These are phyloP conservation scores for Myxozyma vanderwaltii DNA, from an alignment of 805 yeast genomes.

Conservation along the genomic window DNA sequence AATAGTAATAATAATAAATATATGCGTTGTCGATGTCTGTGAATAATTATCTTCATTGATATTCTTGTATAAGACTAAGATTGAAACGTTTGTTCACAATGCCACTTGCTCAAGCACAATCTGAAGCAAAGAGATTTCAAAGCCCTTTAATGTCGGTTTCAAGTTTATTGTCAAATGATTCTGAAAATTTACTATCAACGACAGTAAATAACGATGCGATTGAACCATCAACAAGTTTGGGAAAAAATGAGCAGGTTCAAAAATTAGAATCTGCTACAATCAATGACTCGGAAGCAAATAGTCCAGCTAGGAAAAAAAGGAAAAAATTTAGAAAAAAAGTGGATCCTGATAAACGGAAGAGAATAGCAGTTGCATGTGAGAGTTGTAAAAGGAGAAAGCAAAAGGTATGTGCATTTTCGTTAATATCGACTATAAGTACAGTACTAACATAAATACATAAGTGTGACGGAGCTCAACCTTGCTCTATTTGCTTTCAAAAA, in stretches of 20 bases:
- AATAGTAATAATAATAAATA: no score
- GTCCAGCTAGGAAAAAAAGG: slow-evolving; percentile 11
- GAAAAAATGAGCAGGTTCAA: no score
- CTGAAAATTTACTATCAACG: neutral
- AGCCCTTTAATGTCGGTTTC: neutral
- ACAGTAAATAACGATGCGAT: no score
- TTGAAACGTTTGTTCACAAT: no score
- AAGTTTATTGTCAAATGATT: neutral
- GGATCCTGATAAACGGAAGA: slow-evolving; percentile 42
- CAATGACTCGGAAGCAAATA: no score
- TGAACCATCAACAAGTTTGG: no score
- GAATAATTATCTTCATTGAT: no score
- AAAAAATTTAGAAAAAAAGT: slow-evolving; percentile 18
- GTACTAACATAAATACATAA: neutral
- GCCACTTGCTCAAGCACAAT: neutral
- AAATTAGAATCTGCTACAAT: no score
- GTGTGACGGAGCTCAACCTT: slow-evolving; percentile 44
- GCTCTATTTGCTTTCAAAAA: slow-evolving; percentile 43
- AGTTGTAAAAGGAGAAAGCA: slow-evolving; percentile 49
- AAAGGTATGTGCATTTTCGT: slow-evolving; percentile 13
- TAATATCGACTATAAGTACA: neutral
- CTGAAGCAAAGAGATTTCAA: neutral
- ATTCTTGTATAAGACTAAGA: no score
- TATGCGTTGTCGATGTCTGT: no score
- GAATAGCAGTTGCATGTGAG: slow-evolving; percentile 53